These are phyloP conservation scores for Psilocybe sp. DNA, from an alignment of 768 basidiomycete species.

Conservation along the genomic window DNA sequence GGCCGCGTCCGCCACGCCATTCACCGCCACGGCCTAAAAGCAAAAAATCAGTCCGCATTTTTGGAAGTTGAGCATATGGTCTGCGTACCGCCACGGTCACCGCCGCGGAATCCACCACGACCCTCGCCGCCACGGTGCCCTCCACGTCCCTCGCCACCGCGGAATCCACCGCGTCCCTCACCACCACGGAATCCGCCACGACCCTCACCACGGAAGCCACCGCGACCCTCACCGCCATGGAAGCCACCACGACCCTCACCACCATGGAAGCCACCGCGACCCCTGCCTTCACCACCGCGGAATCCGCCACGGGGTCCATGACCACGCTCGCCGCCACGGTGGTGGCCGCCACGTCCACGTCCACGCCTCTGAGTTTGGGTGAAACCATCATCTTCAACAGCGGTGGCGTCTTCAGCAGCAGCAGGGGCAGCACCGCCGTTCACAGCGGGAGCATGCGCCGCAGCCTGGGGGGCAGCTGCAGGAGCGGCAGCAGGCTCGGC, in stretches of 20 bases:
- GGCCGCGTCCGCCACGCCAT: too few species aligned
- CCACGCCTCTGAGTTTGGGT: conserved; percentile 42
- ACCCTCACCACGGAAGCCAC: conserved; percentile 36
- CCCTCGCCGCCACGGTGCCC: conserved; percentile 29
- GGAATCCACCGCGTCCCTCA: conserved; percentile 31
- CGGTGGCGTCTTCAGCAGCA: conserved; percentile 28
- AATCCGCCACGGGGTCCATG: conserved; percentile 35
- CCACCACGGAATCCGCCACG: conserved; percentile 30
- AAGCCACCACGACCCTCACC: conserved; percentile 8
- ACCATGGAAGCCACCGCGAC: conserved; percentile 15
- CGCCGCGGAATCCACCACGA: conserved; percentile 47
- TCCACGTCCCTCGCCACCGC: conserved; percentile 9
- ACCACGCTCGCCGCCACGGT: conserved; percentile 28
- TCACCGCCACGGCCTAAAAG: too few species aligned
- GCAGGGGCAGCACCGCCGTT: conserved; percentile 13
- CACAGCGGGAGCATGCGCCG: conserved; percentile 17
- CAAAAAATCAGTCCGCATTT: too few species aligned
- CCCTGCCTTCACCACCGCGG: conserved; percentile 28
- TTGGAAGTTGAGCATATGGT: not conserved
- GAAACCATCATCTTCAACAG: conserved; percentile 64
- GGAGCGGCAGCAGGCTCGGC: conserved; percentile 24
- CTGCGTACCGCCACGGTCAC: conserved; percentile 28
- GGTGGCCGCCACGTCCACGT: conserved; percentile 31
- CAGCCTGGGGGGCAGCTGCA: conserved; percentile 7
- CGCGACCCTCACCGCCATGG: conserved; percentile 11